Percentiles rank a stretch among this genome's conserved stretches.
phyloP scores from a whole-genome alignment of 176 grass and related monocot species.

The Avena atlantica region DNA sequence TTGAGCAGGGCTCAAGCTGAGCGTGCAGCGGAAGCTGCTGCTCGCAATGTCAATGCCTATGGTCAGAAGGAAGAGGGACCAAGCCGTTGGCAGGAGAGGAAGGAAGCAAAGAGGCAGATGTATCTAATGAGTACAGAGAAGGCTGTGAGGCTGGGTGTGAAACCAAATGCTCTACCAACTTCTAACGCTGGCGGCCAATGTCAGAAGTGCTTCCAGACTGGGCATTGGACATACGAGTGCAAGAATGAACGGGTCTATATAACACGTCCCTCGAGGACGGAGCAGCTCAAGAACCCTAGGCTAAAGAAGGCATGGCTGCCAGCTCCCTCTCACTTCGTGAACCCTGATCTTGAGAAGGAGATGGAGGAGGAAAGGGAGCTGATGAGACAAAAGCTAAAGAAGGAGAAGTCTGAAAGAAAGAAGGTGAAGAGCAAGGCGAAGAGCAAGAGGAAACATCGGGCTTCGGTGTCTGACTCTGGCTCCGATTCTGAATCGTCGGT shows the following conservation, averaged over 20 bases:
- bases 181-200: constrained; percentile 59
- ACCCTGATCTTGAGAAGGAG: constrained; percentile 70
- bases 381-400: constrained; percentile 43
- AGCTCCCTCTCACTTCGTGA: constrained; percentile 64
- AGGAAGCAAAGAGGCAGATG: constrained; percentile 93
- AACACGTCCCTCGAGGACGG: constrained; percentile 64
- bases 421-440: constrained; percentile 65
- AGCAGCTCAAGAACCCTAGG: constrained; percentile 83
- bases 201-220: constrained; percentile 87
- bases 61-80: constrained; percentile 97
- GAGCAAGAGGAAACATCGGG: constrained; percentile 75
- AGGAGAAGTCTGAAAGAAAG: constrained; percentile 42
- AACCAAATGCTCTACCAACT: constrained; percentile 53
- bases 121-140: constrained; percentile 97
- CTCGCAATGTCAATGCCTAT: constrained; percentile 91
- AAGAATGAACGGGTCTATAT: constrained; percentile 91
- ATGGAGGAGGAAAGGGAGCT: constrained; percentile 50
- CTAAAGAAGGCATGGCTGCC: constrained; percentile 68
- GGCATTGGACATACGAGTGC: constrained; percentile 93
- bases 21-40: constrained; percentile 69
- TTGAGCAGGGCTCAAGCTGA: constrained; percentile 89
- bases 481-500: constrained; percentile 72
- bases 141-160: constrained; percentile 75
- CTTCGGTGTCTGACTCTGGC: constrained; percentile 59
- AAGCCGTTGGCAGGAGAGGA: constrained; percentile 88